Percentiles rank a stretch among this genome's conserved stretches.
These are phyloP conservation scores for Yarrowia sp. DNA, from an alignment of 805 yeast genomes.

Conservation along the genomic window DNA sequence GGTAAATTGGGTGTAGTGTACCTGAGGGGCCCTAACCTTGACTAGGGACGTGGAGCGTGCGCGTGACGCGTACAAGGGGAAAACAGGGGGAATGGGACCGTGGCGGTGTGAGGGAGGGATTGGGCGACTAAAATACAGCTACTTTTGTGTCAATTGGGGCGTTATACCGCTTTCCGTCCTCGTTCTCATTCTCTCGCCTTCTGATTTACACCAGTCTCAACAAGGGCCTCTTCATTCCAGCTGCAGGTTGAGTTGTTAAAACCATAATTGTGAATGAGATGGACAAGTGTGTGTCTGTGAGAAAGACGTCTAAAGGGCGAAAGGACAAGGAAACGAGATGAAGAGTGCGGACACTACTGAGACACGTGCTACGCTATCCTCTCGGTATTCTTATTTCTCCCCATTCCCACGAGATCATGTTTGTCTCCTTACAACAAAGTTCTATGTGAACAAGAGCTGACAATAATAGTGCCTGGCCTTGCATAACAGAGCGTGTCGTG, in stretches of 20 bases:
- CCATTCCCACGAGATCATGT: no score
- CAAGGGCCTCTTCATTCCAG: conserved; percentile 36
- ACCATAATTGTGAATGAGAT: conserved; percentile 2
- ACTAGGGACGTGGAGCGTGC: no score
- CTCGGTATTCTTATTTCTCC: no score
- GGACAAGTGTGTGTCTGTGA: neutral
- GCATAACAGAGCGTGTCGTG: conserved; percentile 23
- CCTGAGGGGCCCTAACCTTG: conserved; percentile 32
- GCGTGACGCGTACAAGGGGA: no score
- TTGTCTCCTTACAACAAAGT: neutral
- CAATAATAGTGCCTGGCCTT: conserved; percentile 16
- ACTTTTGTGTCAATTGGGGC: neutral
- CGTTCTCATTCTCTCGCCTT: no score
- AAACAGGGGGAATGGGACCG: no score
- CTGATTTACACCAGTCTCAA: neutral
- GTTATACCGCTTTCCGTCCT: no score
- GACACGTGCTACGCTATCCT: no score
- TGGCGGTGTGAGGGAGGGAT: neutral
- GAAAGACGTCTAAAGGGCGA: neutral
- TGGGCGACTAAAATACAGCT: neutral
- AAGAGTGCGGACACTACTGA: no score
- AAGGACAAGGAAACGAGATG: no score
- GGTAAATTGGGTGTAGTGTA: conserved; percentile 37
- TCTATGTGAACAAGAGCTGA: no score
- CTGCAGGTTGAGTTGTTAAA: conserved; percentile 29